These are phyloP conservation scores for Cercospora nicotianae DNA, from an alignment of 2,329 filamentous ascomycete genomes.

Conservation along the genomic window DNA sequence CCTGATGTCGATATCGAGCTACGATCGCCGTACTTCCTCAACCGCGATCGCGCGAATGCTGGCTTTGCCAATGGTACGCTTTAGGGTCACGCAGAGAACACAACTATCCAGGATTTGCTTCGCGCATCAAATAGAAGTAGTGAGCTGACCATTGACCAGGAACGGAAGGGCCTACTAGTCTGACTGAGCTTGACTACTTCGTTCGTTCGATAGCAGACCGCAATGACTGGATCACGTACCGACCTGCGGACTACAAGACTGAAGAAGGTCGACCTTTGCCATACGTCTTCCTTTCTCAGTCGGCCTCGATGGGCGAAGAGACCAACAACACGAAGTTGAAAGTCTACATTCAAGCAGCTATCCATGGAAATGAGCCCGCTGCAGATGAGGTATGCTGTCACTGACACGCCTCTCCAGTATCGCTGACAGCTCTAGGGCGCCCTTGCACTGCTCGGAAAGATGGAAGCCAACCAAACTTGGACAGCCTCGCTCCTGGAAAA, in stretches of 20 bases:
- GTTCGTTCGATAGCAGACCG: slow-evolving; percentile 35
- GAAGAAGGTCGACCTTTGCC: slow-evolving; percentile 40
- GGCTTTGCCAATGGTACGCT: slow-evolving; percentile 33
- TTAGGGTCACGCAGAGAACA: no score
- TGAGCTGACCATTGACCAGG: background rate
- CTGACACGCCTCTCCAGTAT: background rate
- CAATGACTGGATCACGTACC: slow-evolving; percentile 40
- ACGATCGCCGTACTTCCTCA: slow-evolving; percentile 37
- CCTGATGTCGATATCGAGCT: slow-evolving; percentile 36
- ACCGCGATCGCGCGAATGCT: slow-evolving; percentile 33
- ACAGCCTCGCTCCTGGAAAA: slow-evolving; percentile 37
- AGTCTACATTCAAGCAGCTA: slow-evolving; percentile 39
- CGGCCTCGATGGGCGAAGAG: background rate
- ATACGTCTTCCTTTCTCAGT: slow-evolving; percentile 32
- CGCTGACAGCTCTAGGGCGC: slow-evolving; percentile 28
- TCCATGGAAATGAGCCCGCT: slow-evolving; percentile 43
- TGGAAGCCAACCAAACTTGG: slow-evolving; percentile 39
- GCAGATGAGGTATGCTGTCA: slow-evolving; percentile 32
- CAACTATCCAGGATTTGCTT: background rate
- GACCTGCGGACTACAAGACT: slow-evolving; percentile 34
- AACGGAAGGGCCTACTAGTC: background rate
- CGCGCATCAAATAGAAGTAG: background rate
- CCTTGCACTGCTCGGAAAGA: slow-evolving; percentile 40
- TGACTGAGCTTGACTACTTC: slow-evolving; percentile 26
- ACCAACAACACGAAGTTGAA: slow-evolving; percentile 29